Evolutionary conservation across 1,284 basidiomycete species (phyloP).

Genomic region (Fomitopsis betulina): DNA sequence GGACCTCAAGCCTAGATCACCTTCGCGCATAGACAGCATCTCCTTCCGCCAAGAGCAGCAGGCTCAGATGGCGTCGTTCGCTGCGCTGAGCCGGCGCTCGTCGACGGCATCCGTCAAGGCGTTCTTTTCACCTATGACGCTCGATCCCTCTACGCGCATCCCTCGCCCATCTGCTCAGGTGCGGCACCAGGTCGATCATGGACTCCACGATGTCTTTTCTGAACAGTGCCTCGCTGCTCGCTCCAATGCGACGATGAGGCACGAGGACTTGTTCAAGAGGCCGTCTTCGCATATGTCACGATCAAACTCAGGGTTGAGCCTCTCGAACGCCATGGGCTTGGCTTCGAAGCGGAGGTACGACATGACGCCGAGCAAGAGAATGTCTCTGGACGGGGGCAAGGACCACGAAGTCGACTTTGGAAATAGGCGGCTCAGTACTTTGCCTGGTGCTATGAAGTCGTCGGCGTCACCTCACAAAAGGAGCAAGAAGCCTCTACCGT

Average conservation of each 20-base stretch:
- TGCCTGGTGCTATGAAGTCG: slow-evolving; percentile 27
- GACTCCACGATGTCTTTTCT: slow-evolving; percentile 66
- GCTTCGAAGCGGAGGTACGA: slow-evolving; percentile 60
- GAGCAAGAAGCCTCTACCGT: slow-evolving; percentile 39
- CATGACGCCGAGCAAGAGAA: slow-evolving; percentile 54
- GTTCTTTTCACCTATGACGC: slow-evolving; percentile 42
- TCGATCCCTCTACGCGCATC: slow-evolving; percentile 51
- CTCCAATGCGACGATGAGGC: slow-evolving; percentile 52
- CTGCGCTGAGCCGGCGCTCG: slow-evolving; percentile 45
- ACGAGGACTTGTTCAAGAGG: slow-evolving; percentile 54
- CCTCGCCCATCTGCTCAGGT: slow-evolving; percentile 65
- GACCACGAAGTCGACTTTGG: slow-evolving; percentile 11
- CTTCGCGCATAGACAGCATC: slow-evolving; percentile 22
- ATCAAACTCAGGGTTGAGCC: slow-evolving; percentile 31
- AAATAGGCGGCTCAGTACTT: slow-evolving; percentile 4
- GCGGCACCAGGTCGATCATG: slow-evolving; percentile 64
- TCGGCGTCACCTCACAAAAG: slow-evolving; percentile 28
- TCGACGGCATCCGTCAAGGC: slow-evolving; percentile 55
- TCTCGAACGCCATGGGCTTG: slow-evolving; percentile 45
- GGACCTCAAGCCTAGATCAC: slow-evolving; percentile 17
- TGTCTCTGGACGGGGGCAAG: slow-evolving; percentile 28
- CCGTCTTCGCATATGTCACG: slow-evolving; percentile 20
- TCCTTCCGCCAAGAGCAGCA: slow-evolving; percentile 16
- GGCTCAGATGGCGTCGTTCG: slow-evolving; percentile 12
- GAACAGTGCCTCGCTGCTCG: slow-evolving; percentile 56